These are phyloP conservation scores for Phytophthora hibernalis DNA, from an alignment of 352 stramenopile species.

Conservation along the genomic window DNA sequence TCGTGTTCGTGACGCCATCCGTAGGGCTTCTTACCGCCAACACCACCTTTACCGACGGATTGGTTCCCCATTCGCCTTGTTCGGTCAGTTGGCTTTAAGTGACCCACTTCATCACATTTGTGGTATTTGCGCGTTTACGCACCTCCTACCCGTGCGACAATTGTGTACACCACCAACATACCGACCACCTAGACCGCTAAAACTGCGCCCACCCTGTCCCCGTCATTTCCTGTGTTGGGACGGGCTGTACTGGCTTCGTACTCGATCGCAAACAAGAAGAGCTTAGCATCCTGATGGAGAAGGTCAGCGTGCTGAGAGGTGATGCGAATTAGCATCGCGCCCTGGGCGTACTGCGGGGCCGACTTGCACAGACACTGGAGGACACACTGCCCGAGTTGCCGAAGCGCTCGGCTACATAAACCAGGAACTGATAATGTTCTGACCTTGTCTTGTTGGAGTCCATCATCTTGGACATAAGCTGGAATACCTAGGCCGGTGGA, in stretches of 20 bases:
- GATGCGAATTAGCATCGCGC: neutral
- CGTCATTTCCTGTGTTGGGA: neutral
- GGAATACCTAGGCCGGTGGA: no score
- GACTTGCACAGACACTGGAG: constrained; percentile 19
- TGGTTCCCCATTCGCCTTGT: neutral
- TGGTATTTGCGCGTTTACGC: constrained; percentile 1
- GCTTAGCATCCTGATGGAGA: neutral
- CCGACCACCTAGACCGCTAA: neutral
- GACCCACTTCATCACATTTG: constrained; percentile 7
- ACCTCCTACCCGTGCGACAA: neutral
- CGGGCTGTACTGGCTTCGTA: neutral
- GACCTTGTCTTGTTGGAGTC: no score
- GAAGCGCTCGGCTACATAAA: no score
- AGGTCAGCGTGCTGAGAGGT: neutral
- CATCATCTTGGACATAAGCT: no score
- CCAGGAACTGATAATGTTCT: no score
- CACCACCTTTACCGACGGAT: neutral
- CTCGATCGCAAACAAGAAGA: constrained; percentile 3
- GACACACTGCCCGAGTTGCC: no score
- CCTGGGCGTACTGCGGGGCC: constrained; percentile 1
- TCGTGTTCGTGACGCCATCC: neutral
- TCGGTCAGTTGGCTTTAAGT: neutral
- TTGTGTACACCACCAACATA: neutral
- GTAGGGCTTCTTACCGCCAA: neutral
- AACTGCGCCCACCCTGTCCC: no score